A percentile compares a stretch with the other conserved stretches of the same genome.
These are phyloP conservation scores for Cyamopsis tetragonoloba DNA, from an alignment of 306 rosid species.

Conservation along the genomic window DNA sequence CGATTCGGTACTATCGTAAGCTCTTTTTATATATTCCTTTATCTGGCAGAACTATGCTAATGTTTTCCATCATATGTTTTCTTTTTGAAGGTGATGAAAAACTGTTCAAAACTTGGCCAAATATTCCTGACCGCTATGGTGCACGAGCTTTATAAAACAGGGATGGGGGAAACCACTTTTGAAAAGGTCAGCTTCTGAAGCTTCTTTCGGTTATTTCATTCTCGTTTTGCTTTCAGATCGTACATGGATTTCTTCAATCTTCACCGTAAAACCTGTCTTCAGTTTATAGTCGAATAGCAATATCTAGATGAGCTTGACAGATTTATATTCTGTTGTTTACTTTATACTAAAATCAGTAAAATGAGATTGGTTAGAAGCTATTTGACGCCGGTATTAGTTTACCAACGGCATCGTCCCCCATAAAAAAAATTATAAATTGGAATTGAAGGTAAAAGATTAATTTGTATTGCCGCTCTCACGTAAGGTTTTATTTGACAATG, in stretches of 20 bases:
- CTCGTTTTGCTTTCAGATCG: neutral
- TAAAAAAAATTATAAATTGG: no score
- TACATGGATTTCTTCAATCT: neutral
- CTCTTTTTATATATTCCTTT: conserved; percentile 7
- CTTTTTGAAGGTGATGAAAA: conserved; percentile 77
- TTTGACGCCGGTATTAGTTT: neutral
- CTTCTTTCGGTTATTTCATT: conserved; percentile 10
- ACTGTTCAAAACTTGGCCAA: conserved; percentile 64
- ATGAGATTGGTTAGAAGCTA: neutral
- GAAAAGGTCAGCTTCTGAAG: conserved; percentile 65
- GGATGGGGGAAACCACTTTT: conserved; percentile 93
- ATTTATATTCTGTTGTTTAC: neutral
- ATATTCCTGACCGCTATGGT: conserved; percentile 90
- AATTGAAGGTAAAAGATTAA: neutral
- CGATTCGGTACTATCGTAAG: neutral
- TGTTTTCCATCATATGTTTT: conserved; percentile 11
- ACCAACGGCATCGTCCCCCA: no score
- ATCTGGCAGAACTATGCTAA: conserved; percentile 3
- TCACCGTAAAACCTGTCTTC: conserved; percentile 5
- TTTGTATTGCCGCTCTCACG: conserved; percentile 23
- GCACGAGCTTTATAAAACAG: conserved; percentile 82
- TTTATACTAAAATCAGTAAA: neutral
- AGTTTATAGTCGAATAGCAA: neutral
- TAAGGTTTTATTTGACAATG: conserved; percentile 33
- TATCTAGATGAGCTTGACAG: neutral